These are phyloP conservation scores for Cordyceps farinosa DNA, from an alignment of 2,329 filamentous ascomycete species.

Conservation along the genomic window DNA sequence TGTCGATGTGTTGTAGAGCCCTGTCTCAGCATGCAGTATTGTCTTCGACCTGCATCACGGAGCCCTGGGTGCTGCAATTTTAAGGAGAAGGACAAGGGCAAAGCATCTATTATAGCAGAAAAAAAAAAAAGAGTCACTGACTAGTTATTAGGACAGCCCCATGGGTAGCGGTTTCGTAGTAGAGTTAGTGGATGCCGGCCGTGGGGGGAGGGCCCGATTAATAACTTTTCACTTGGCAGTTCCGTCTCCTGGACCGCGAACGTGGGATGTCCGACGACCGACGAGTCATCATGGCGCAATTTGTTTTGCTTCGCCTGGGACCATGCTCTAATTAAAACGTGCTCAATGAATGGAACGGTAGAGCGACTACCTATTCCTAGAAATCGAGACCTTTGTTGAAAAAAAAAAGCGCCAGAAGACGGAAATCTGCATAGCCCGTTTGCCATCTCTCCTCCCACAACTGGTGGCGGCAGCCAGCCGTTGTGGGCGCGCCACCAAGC, in stretches of 20 bases:
- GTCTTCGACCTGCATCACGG: background rate
- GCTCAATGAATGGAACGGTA: no score
- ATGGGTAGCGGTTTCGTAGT: background rate
- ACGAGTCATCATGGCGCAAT: background rate
- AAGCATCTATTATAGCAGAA: background rate
- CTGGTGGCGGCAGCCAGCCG: background rate
- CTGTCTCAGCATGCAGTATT: conserved; percentile 3
- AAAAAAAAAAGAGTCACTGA: background rate
- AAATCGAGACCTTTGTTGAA: background rate
- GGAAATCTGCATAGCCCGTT: background rate
- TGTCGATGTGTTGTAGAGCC: background rate
- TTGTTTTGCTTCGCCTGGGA: no score
- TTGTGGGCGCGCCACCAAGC: background rate
- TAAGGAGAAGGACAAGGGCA: background rate
- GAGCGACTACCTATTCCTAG: no score
- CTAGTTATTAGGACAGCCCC: background rate
- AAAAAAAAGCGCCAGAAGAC: background rate
- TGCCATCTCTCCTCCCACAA: background rate
- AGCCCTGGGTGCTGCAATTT: background rate
- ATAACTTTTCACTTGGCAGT: conserved; percentile 3
- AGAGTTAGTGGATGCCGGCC: background rate
- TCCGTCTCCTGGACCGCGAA: background rate
- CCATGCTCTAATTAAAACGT: no score
- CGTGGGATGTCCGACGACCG: conserved; percentile 4
- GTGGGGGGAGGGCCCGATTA: conserved; percentile 6